Base-by-base conservation (phyloP, 345 rosid species). In the Isatis tinctoria region DNA sequence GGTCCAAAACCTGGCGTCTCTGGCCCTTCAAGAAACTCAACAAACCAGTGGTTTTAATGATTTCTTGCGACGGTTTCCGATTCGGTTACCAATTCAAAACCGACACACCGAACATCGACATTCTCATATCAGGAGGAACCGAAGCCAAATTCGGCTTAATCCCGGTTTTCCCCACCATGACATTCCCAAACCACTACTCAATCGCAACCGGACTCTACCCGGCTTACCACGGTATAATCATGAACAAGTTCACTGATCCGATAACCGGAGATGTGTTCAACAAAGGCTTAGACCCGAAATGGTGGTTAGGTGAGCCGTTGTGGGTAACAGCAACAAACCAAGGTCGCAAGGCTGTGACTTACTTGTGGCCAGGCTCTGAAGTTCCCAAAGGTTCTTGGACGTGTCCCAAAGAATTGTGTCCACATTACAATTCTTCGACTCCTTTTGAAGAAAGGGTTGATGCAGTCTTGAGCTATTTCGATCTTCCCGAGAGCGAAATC, bases 141-240 rank as follows among this genome's bases (percentile, higher is more conserved):
- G 98, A 91, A 70, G 97, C 98, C 2, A 88, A 87, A 59, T 67
- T 45, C 58, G 98, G 98, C 72, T 77, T 93, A 83, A 89, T 93
- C 75, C 91, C 97, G 12, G 98, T 89, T 37, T 93, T 89, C 70
- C 97, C 97, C 65, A 78, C 96, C 18, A 85, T 91, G 64, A 93
- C 97, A 28, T 93, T 93, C 81, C 97, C 97, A 45, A 91, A 91
- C 76, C 97, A 93, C 67, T 89, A 89, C 83, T 83, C 98, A 11
- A 93, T 93, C 49, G 97, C 85, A n/a, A 89, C 97, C 22, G 97
- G 96, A 51, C 90, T 93, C 65, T 93, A 93, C 75, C 98, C 98
- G 32, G 88, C 97, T 57, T 73, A 76, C 72, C 98, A 93, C 59
- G 98, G 97, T 43, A 85, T 93, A 51, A 77, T 91, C 52, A 82